These are phyloP conservation scores for Henningerozyma blattae DNA, from an alignment of 805 yeast genomes.

Conservation along the genomic window DNA sequence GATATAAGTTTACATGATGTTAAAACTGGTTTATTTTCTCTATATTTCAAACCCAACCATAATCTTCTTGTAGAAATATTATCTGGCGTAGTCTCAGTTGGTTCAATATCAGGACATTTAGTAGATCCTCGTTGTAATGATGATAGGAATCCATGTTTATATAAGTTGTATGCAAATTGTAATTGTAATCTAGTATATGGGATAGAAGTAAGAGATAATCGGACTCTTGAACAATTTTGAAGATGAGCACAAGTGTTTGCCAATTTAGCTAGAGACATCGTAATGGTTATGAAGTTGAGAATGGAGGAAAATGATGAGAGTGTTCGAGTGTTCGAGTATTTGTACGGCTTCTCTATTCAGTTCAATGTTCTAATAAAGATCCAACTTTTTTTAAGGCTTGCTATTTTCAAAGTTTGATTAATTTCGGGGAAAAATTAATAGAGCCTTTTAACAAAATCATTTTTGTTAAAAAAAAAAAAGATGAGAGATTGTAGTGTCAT, in stretches of 20 bases:
- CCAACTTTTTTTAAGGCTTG: neutral
- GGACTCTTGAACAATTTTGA: slow-evolving; percentile 75
- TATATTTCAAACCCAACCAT: slow-evolving; percentile 87
- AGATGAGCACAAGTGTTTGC: slow-evolving; percentile 81
- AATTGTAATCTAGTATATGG: slow-evolving; percentile 78
- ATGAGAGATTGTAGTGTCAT: too few species aligned
- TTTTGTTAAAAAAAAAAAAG: too few species aligned
- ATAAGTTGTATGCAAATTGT: slow-evolving; percentile 71
- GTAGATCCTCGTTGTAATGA: slow-evolving; percentile 77
- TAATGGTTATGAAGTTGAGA: too few species aligned
- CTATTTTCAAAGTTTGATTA: neutral
- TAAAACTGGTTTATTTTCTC: slow-evolving; percentile 68
- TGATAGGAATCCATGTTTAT: slow-evolving; percentile 82
- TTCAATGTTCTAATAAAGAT: neutral
- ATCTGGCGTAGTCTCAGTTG: slow-evolving; percentile 73
- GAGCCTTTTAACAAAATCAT: too few species aligned
- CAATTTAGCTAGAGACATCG: slow-evolving; percentile 83
- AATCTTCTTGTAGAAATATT: slow-evolving; percentile 76
- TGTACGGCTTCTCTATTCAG: neutral
- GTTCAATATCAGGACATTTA: slow-evolving; percentile 68
- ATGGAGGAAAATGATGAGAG: too few species aligned
- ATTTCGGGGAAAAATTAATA: too few species aligned
- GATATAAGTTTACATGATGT: slow-evolving; percentile 61
- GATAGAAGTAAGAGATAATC: slow-evolving; percentile 60
- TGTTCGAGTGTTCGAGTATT: too few species aligned